Base-by-base conservation (phyloP, 176 grass and related monocot genomes). In the Pontederia paniculata region DNA sequence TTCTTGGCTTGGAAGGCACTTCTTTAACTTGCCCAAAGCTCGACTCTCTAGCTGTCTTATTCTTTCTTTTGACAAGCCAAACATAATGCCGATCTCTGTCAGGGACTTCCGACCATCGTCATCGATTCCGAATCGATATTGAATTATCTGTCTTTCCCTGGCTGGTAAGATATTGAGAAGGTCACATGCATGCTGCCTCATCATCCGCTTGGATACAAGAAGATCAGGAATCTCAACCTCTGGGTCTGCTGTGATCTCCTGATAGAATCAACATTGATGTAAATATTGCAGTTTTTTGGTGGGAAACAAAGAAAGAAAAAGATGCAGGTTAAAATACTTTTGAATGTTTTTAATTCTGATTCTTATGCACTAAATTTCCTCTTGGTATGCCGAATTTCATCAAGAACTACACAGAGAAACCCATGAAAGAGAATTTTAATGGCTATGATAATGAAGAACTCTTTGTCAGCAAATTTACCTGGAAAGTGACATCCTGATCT, bases 71-170 rank as follows among this genome's bases (percentile, higher is more conserved):
- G 90, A 83, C 17, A 89, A 57, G 23, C 76, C 85, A 15, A 70
- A 89, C 54, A 86, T 86, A 63, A 66, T 47, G 2, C 90, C 90
- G 45, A 95, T 95, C 20, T 85, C 82, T 21, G 75, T 66, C 5
- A 95, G 68, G 23, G 85, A 80, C 57, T 89, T 89, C 14, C 60
- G 79, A 73, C 80, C 67, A 3, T 79, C 73, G 16, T 77, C 79
- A 16, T 77, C 52, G 42, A 95, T 70, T 5, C 85, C 85, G 16
- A 95, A 95, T 2, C 85, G 90, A 57, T 83, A 70, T 57, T 78
- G 73, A 46, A 95, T 76, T 70, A 95, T 81, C 23, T 72, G 73
- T 72, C 81, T 95, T 70, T 95, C 90, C 66, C 79, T 80, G 23
- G 90, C 71, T 74, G 59, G 80, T 31, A 95, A 59, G 50, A 66